Conservation (phyloP, 805 yeast genomes). For the Starmerella sp. region DNA sequence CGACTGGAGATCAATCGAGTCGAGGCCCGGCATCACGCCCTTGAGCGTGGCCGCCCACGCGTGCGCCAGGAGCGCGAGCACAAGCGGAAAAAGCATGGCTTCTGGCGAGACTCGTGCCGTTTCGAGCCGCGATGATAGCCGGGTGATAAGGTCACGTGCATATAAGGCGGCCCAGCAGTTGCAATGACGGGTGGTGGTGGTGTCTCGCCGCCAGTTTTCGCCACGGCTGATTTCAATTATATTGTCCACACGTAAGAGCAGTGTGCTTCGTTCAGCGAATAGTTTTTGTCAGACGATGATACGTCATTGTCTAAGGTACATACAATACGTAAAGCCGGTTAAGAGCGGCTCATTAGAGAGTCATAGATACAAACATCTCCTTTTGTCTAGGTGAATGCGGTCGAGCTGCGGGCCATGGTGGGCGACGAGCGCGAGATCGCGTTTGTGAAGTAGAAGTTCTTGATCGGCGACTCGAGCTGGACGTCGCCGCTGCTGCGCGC, state of each 20-base stretch:
- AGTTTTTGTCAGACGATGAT: not conserved
- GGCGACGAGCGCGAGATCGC: slow-evolving; percentile 78
- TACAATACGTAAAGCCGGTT: not conserved
- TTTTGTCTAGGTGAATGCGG: slow-evolving; percentile 27
- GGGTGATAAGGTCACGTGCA: not conserved
- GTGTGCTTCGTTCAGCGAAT: too few relatives aligned
- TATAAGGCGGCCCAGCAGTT: not conserved
- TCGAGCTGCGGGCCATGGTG: slow-evolving; percentile 80
- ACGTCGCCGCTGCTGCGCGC: slow-evolving; percentile 29
- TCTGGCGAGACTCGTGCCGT: too few relatives aligned
- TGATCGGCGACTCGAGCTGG: slow-evolving; percentile 54
- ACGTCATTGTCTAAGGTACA: not conserved
- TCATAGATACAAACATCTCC: not conserved
- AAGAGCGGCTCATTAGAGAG: not conserved
- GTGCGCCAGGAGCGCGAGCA: not conserved
- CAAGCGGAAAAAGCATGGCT: not conserved
- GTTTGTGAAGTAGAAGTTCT: slow-evolving; percentile 80
- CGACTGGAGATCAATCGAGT: not conserved
- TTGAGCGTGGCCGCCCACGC: slow-evolving; percentile 9
- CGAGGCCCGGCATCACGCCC: slow-evolving; percentile 4
- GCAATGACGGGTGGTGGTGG: too few relatives aligned
- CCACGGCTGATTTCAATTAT: too few relatives aligned
- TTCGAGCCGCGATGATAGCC: not conserved
- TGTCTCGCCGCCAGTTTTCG: too few relatives aligned
- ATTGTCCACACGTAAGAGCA: too few relatives aligned